Evolutionary conservation across 2,329 filamentous ascomycete genomes (phyloP), one percentile per base, ranked within the genome.

Genomic region (Drechmeria coniospora): DNA sequence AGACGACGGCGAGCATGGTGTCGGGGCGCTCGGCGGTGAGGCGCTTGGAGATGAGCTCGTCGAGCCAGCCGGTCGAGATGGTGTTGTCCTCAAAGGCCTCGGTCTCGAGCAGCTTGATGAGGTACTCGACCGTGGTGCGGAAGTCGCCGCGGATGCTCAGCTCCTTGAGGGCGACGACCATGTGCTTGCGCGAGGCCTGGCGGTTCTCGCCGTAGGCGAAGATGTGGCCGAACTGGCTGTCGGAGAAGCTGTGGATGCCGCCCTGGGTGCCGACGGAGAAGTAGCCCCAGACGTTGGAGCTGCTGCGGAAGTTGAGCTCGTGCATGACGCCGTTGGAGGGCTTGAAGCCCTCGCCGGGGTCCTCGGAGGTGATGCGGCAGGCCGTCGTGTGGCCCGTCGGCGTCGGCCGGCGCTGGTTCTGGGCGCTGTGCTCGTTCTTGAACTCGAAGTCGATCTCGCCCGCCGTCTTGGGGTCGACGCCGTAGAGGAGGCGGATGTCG

Each of bases 131-230:
- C 1, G 90, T 98, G 29, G 90, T 98, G 50, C 86, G 73, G 71
- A 98, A 98, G 55, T 98, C 90, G 69, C 90, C 90, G 60, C 90
- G 90, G 65, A 98, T 98, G 63, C 87, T 98, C 59, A 98, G 59
- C 60, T 98, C 90, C 67, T 98, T 98, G 50, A 98, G 62, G 11
- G 90, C 90, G 42, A 98, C 80, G 41, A 98, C 86, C 90, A 98
- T 98, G 65, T 98, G 92, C 58, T 98, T 98, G 41, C 90, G 68
- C 15, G 90, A 98, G 15, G 90, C 86, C 27, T 84, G 79, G 54
- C 90, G 77, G 63, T 92, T 98, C 67, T 98, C 90, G 35, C 90
- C 90, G 45, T 95, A 98, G 28, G 90, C 92, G 56, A 98, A 98
- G 43, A 98, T 98, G 60, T 98, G 90, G 59, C 90, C 90, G 45